Conservation (phyloP, 2,329 filamentous ascomycete species). For the Annulohypoxylon truncatum region DNA sequence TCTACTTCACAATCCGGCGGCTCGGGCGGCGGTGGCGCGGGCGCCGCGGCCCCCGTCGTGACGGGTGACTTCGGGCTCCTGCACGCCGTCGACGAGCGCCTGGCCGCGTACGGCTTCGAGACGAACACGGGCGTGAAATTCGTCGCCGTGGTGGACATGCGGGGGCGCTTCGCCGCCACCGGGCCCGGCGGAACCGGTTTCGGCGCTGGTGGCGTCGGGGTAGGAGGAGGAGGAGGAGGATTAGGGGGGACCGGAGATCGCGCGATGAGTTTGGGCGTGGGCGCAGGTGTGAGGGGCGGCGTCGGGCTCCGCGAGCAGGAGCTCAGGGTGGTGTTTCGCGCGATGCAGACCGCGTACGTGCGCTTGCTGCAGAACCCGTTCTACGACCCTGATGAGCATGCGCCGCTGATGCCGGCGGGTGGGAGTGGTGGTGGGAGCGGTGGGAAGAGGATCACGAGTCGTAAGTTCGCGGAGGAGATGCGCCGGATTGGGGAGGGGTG, state of each 20-base stretch:
- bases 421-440: slow-evolving; percentile 60
- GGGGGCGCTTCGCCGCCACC: slow-evolving; percentile 67
- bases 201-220: slow-evolving; percentile 30
- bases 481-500: slow-evolving; percentile 86
- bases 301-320: slow-evolving; percentile 86
- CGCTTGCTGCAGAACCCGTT: slow-evolving; percentile 92
- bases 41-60: slow-evolving; percentile 55
- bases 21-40: slow-evolving; percentile 40
- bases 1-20: neutral
- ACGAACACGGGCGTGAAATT: slow-evolving; percentile 96
- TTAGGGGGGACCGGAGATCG: slow-evolving; percentile 1
- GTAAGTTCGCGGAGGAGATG: slow-evolving; percentile 83
- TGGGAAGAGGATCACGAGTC: slow-evolving; percentile 81
- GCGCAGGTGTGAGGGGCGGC: slow-evolving; percentile 54
- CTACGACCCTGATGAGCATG: slow-evolving; percentile 88
- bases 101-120: slow-evolving; percentile 95
- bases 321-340: slow-evolving; percentile 88
- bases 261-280: slow-evolving; percentile 36
- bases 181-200: slow-evolving; percentile 34
- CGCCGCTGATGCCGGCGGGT: slow-evolving; percentile 64
- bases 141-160: slow-evolving; percentile 90
- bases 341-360: slow-evolving; percentile 93
- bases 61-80: slow-evolving; percentile 91
- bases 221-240: slow-evolving; percentile 11
- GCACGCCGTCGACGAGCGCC: slow-evolving; percentile 91